Percentiles rank a stretch among this genome's conserved stretches.
Evolutionary conservation across 169 alveolate genomes (phyloP).

Genomic region (Amoebophrya sp.): DNA sequence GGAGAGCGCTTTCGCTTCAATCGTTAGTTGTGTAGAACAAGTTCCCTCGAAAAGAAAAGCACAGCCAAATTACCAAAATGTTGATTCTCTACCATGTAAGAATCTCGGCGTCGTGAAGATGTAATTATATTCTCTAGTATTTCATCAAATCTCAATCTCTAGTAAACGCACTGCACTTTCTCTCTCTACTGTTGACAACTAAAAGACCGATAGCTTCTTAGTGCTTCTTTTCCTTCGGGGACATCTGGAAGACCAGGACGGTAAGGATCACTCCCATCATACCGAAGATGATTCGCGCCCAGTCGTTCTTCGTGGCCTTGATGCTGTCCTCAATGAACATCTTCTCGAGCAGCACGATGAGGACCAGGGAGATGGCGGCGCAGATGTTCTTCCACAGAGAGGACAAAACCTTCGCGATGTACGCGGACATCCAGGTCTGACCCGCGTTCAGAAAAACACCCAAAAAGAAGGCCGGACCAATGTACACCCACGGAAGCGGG

Average conservation of each 20-base stretch:
- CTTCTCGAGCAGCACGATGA: background rate
- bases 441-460: background rate
- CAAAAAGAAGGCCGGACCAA: background rate
- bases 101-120: no score
- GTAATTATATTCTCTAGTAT: no score
- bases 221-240: constrained; percentile 15
- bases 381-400: constrained; percentile 19
- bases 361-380: constrained; percentile 12
- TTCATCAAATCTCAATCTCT: no score
- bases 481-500: background rate
- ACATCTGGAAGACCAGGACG: constrained; percentile 22
- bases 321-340: background rate
- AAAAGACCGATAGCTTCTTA: background rate
- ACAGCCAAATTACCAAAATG: no score
- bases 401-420: constrained; percentile 2
- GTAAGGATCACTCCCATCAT: background rate
- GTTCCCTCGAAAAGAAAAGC: no score
- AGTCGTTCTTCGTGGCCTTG: background rate
- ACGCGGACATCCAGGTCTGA: constrained; percentile 17
- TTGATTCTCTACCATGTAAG: no score
- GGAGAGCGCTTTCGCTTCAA: no score
- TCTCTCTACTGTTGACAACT: no score
- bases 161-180: no score
- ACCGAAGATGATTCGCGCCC: background rate
- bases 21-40: no score